These are phyloP conservation scores for Podosphaera aphanis DNA, from an alignment of 2,329 filamentous ascomycete genomes.

Conservation along the genomic window DNA sequence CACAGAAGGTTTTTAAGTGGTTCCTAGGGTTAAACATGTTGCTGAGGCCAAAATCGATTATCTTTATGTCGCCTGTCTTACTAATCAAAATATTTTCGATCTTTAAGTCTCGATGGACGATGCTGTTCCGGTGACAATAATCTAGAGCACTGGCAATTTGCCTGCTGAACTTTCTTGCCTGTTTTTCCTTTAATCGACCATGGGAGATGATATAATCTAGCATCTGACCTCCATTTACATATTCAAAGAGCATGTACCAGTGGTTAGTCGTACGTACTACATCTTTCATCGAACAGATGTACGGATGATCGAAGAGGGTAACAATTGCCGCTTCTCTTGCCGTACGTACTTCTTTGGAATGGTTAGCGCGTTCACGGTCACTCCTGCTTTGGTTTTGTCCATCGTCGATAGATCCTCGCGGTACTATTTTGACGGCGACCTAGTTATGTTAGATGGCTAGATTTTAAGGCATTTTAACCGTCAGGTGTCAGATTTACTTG, in stretches of 20 bases:
- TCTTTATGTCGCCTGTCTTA: slow-evolving; percentile 97
- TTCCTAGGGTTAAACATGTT: slow-evolving; percentile 75
- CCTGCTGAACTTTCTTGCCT: slow-evolving; percentile 87
- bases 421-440: slow-evolving; percentile 96
- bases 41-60: slow-evolving; percentile 94
- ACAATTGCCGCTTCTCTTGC: slow-evolving; percentile 92
- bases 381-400: slow-evolving; percentile 39
- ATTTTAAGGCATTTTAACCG: background rate
- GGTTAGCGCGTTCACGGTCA: slow-evolving; percentile 73
- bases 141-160: slow-evolving; percentile 93
- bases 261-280: slow-evolving; percentile 91
- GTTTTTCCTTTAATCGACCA: slow-evolving; percentile 91
- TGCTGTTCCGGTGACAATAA: slow-evolving; percentile 94
- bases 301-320: slow-evolving; percentile 77
- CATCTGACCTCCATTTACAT: slow-evolving; percentile 97
- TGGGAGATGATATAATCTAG: slow-evolving; percentile 98
- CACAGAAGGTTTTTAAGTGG: slow-evolving; percentile 89
- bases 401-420: slow-evolving; percentile 66
- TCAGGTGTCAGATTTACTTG: slow-evolving; percentile 31
- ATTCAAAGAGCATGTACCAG: slow-evolving; percentile 99
- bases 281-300: slow-evolving; percentile 88
- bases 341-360: slow-evolving; percentile 88
- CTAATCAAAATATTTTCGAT: slow-evolving; percentile 99
- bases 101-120: slow-evolving; percentile 91
- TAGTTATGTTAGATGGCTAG: slow-evolving; percentile 18